Evolutionary conservation across 805 yeast genomes (phyloP).

Genomic region (Kregervanrija pseudodelftensis): DNA sequence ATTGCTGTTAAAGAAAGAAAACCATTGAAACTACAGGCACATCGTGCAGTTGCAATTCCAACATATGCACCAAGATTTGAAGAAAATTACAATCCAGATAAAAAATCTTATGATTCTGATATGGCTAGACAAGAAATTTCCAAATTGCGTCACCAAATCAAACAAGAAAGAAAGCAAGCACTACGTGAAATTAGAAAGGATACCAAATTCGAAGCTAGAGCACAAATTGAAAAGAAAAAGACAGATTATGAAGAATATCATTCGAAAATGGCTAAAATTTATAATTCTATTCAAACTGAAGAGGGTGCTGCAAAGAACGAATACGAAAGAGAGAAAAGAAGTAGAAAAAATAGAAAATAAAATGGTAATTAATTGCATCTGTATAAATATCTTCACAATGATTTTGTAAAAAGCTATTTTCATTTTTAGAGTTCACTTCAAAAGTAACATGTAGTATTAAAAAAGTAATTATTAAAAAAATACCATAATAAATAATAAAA

Average conservation of each 20-base stretch:
- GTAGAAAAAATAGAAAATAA: constrained; percentile 35
- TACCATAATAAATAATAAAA: too few species aligned
- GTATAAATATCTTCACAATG: constrained; percentile 3
- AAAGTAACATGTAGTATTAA: too few species aligned
- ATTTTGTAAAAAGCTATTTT: neutral
- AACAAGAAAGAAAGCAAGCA: constrained; percentile 85
- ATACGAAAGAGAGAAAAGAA: constrained; percentile 78
- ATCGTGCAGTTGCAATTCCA: constrained; percentile 77
- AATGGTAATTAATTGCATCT: neutral
- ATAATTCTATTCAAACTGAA: constrained; percentile 80
- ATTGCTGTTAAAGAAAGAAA: constrained; percentile 43
- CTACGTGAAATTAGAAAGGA: constrained; percentile 89
- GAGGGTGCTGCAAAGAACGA: constrained; percentile 94
- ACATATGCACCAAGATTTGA: constrained; percentile 87
- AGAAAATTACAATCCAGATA: constrained; percentile 93
- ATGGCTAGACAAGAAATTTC: constrained; percentile 72
- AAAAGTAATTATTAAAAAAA: too few species aligned
- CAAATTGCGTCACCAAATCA: constrained; percentile 77
- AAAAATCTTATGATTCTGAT: constrained; percentile 83
- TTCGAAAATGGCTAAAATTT: constrained; percentile 79
- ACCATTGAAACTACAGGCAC: constrained; percentile 78
- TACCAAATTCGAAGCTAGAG: constrained; percentile 78
- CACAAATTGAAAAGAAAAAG: constrained; percentile 74
- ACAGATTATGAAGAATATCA: constrained; percentile 73
- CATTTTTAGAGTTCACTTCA: neutral